A percentile compares a stretch with the other conserved stretches of the same genome.
phyloP scores from a whole-genome alignment of 495 filamentous ascomycete genomes.

The Xylaria nigripes region DNA sequence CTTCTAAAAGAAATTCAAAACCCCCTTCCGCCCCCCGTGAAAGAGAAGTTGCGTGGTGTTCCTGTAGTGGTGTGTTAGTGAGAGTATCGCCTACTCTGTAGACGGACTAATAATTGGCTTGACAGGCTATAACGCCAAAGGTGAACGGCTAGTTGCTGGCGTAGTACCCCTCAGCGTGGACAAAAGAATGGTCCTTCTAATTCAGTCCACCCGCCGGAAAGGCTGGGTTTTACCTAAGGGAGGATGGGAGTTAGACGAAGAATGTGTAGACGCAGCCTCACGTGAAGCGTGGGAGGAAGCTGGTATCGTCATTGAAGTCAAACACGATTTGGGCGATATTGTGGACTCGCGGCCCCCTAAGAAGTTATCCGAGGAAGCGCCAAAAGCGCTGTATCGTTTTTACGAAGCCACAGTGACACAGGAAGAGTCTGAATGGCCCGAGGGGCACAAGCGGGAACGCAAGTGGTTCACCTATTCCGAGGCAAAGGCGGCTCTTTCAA shows the following conservation, averaged over 20 bases:
- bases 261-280: constrained; percentile 45
- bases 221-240: constrained; percentile 97
- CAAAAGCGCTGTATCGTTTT: constrained; percentile 75
- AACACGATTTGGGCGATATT: constrained; percentile 77
- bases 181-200: constrained; percentile 75
- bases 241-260: constrained; percentile 93
- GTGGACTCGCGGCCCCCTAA: constrained; percentile 63
- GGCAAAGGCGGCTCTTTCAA: constrained; percentile 65
- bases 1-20: background rate
- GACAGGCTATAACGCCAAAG: constrained; percentile 81
- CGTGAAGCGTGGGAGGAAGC: constrained; percentile 98
- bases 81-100: constrained; percentile 21
- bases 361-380: constrained; percentile 52
- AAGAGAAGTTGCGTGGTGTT: constrained; percentile 15
- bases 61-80: constrained; percentile 15
- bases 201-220: constrained; percentile 76
- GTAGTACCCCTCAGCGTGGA: constrained; percentile 66
- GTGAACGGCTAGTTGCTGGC: constrained; percentile 91
- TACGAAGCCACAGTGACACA: constrained; percentile 77
- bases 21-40: constrained; percentile 15
- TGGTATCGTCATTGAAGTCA: constrained; percentile 75
- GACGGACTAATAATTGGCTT: constrained; percentile 33
- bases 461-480: constrained; percentile 81
- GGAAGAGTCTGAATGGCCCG: constrained; percentile 83
- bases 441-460: constrained; percentile 82